Evolutionary conservation across 83 land plant genomes (phyloP), one percentile per base, ranked within the genome.

Genomic region (Diphasiastrum complanatum): DNA sequence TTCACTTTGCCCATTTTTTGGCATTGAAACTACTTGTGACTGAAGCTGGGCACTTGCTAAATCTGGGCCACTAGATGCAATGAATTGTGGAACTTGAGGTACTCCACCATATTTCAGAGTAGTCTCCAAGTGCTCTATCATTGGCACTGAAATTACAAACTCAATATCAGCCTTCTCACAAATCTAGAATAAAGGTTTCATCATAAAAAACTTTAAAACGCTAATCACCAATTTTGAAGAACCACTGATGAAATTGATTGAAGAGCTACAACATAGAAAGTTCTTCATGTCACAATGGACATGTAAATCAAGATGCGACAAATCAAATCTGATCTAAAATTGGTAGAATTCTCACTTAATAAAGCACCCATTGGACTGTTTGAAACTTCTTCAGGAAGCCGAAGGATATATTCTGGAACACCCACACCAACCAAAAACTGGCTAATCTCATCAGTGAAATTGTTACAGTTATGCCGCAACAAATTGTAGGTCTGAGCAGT

Each of bases 111-210:
- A 64, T 51, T 64, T 83, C 68, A 92, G 23, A 2, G 91, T 88
- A 26, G 88, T 63, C 74, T 92, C 98, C 41, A 92, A 62, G 38
- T 83, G 81, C 66, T 75, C 76, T 5, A 93, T 79, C 91, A 93
- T 89, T 4, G 99, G 99, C 79, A 83, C 98, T 93, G 96, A 56
- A 69, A 33, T n/a, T n/a, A n/a, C n/a, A n/a, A n/a, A n/a, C n/a
- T n/a, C n/a, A n/a, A n/a, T n/a, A n/a, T n/a, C n/a, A n/a, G n/a
- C n/a, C n/a, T n/a, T n/a, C n/a, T n/a, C n/a, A n/a, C n/a, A n/a
- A n/a, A n/a, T n/a, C n/a, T n/a, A n/a, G n/a, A n/a, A n/a, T n/a
- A n/a, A n/a, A n/a, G n/a, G n/a, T n/a, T n/a, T n/a, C n/a, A n/a
- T n/a, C n/a, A n/a, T n/a, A n/a, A n/a, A n/a, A n/a, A n/a, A n/a